Evolutionary conservation across 345 rosid species (phyloP).

Genomic region (Acer yangbiense): DNA sequence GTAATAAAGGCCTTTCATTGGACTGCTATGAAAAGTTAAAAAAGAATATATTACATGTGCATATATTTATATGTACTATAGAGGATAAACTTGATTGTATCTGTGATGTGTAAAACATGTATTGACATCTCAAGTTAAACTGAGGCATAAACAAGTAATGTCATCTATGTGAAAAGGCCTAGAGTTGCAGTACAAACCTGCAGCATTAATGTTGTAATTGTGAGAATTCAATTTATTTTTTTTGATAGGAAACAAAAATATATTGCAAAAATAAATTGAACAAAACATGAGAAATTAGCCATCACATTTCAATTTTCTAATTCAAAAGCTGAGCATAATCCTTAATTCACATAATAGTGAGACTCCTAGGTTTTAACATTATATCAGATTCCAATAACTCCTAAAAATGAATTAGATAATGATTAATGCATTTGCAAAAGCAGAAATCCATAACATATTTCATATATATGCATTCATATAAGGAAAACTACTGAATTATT

Average conservation of each 20-base stretch:
- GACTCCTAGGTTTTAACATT: neutral
- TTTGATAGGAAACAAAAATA: too few species aligned
- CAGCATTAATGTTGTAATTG: neutral
- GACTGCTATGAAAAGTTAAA: constrained; percentile 50
- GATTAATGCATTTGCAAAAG: neutral
- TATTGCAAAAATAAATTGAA: too few species aligned
- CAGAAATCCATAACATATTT: constrained; percentile 4
- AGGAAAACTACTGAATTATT: neutral
- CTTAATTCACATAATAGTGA: neutral
- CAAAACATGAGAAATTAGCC: neutral
- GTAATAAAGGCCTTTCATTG: constrained; percentile 85
- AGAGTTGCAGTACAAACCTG: neutral
- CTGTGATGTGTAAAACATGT: neutral
- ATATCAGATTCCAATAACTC: neutral
- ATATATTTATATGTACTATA: neutral
- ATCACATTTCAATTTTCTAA: neutral
- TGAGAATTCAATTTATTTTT: neutral
- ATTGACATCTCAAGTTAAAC: neutral
- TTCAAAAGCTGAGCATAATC: neutral
- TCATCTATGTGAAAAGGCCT: neutral
- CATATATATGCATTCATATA: neutral
- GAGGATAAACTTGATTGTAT: neutral
- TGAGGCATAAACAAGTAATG: neutral
- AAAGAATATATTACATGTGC: neutral
- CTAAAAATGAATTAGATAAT: neutral